Evolutionary conservation across 331 rosid species (phyloP), one percentile per base, ranked within the genome.

Genomic region (Telfairia occidentalis): DNA sequence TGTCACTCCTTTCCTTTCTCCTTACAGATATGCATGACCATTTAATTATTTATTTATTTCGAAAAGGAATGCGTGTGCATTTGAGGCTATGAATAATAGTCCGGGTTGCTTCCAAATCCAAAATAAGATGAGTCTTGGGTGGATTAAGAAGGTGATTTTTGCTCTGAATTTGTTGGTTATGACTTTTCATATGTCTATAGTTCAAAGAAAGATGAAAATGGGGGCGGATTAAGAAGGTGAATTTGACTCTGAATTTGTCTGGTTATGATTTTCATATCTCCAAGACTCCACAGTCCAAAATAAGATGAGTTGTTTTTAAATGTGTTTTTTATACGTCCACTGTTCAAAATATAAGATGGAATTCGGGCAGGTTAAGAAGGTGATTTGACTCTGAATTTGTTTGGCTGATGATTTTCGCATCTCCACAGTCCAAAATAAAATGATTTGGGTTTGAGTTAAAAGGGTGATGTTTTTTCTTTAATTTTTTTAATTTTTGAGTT

Each of bases 1-100:
- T 74, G 89, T 70, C 71, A 6, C 28, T 71, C 37, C 42, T 8
- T 45, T 6, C 54, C 65, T 28, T 28, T 46, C 13, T 23, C 15
- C 1, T n/a, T 8, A 28, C 10, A 13, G 53, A 4, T 40, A 42
- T 70, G 42, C 8, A 70, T 49, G 60, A 71, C 35, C 60, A 18
- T 48, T 30, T 49, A 48, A 48, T 67, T 43, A 35, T 45, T 28
- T 13, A 52, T 45, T 78, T 66, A 70, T 9, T 58, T 43, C 24
- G 3, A 21, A 23, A 70, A 30, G 1, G 46, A 26, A 45, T 28
- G 59, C 43, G 9, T 42, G 12, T 40, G 57, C 75, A 26, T 26
- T 24, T 45, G 57, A 45, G 16, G 18, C 55, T 70, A 8, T 49
- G 45, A 71, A 71, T 29, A 28, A 2, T 26, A 32, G 42, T 45